phyloP scores from a whole-genome alignment of 2,329 filamentous ascomycete genomes.

The Didymella lethalis region DNA sequence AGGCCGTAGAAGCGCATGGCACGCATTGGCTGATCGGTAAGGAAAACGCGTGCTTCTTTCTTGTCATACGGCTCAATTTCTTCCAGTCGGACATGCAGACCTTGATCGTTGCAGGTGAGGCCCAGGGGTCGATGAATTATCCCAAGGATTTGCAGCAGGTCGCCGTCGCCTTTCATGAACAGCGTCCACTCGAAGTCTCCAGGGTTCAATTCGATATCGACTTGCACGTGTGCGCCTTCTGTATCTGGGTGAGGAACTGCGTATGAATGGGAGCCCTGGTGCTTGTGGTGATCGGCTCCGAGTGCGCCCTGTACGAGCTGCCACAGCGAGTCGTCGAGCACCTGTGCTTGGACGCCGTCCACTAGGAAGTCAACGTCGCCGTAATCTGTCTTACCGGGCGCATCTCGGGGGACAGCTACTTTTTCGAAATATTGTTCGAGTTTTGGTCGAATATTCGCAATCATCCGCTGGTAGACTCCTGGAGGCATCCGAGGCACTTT shows the following conservation, averaged over 20 bases:
- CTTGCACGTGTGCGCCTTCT: conserved; percentile 64
- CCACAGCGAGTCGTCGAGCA: conserved; percentile 31
- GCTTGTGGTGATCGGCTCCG: conserved; percentile 51
- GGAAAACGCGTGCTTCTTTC: conserved; percentile 65
- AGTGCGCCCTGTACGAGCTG: conserved; percentile 54
- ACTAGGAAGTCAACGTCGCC: conserved; percentile 80
- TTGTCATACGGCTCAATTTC: conserved; percentile 70
- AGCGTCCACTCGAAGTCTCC: conserved; percentile 65
- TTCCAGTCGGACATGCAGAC: conserved; percentile 70
- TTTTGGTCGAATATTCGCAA: conserved; percentile 55
- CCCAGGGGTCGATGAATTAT: conserved; percentile 69
- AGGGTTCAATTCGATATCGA: conserved; percentile 70
- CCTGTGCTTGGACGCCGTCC: conserved; percentile 30
- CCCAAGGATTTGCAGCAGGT: conserved; percentile 72
- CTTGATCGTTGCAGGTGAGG: conserved; percentile 69
- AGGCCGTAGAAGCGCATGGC: conserved; percentile 72
- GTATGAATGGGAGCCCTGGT: conserved; percentile 50
- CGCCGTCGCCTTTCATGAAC: conserved; percentile 77
- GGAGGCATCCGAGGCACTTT: conserved; percentile 71
- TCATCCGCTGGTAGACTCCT: conserved; percentile 63
- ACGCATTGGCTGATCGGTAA: conserved; percentile 64
- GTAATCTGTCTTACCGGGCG: conserved; percentile 70
- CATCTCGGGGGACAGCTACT: conserved; percentile 70
- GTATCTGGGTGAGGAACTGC: conserved; percentile 58
- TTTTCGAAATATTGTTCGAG: conserved; percentile 62